These are phyloP conservation scores for Arbutus unedo DNA, from an alignment of 148 eudicot genomes.

Conservation along the genomic window DNA sequence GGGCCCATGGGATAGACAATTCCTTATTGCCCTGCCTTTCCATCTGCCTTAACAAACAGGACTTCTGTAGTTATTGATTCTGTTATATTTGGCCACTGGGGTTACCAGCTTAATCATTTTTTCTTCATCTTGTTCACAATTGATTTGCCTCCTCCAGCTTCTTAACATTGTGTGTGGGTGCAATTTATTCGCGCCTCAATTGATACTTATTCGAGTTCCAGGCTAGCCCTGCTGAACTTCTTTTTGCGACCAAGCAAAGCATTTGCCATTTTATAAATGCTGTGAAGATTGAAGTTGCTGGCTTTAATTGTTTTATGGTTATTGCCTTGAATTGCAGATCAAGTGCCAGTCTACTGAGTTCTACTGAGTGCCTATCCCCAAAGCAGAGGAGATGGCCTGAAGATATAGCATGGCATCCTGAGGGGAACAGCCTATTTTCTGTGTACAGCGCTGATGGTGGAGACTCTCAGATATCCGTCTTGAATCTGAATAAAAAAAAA, in stretches of 20 bases:
- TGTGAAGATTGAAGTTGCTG: not conserved
- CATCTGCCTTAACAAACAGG: no score
- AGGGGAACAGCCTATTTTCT: slow-evolving; percentile 57
- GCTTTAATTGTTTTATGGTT: slow-evolving; percentile 4
- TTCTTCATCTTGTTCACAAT: no score
- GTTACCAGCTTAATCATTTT: no score
- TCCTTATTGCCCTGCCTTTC: no score
- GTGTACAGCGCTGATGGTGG: slow-evolving; percentile 90
- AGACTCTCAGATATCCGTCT: slow-evolving; percentile 80
- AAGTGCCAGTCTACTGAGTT: slow-evolving; percentile 65
- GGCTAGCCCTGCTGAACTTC: not conserved
- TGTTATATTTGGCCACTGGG: no score
- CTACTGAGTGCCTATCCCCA: slow-evolving; percentile 62
- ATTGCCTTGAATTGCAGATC: slow-evolving; percentile 47
- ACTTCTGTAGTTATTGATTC: no score
- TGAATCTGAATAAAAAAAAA: slow-evolving; percentile 69
- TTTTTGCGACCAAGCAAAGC: not conserved
- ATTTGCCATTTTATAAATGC: not conserved
- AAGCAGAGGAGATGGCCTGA: slow-evolving; percentile 98
- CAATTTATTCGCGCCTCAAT: no score
- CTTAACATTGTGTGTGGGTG: no score
- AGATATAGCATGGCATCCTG: slow-evolving; percentile 99
- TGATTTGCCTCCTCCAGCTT: no score
- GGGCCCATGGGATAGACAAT: no score
- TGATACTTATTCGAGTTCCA: no score